A percentile compares a stretch with the other conserved stretches of the same genome.
Evolutionary conservation across 257 asterid genomes (phyloP).

Genomic region (Solanum corneliomulleri): DNA sequence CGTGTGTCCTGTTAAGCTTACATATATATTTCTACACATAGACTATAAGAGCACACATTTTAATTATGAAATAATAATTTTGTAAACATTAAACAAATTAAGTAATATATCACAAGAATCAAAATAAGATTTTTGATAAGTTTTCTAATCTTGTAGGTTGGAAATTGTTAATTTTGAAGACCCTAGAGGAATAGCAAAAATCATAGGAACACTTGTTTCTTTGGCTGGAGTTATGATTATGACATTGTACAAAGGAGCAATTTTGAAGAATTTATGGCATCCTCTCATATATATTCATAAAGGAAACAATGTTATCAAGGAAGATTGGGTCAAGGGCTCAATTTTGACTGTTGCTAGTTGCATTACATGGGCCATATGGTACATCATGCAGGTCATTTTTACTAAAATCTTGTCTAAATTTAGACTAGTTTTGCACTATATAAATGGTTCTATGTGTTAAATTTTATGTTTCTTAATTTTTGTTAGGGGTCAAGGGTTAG

Average conservation of each 20-base stretch:
- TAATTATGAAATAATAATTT: not conserved
- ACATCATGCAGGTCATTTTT: constrained; percentile 61
- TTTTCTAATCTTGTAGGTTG: constrained; percentile 23
- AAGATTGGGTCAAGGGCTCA: constrained; percentile 60
- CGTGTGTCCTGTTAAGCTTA: not conserved
- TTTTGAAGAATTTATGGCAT: constrained; percentile 27
- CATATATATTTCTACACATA: not conserved
- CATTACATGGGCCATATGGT: constrained; percentile 59
- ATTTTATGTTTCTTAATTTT: no score
- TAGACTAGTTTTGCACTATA: no score
- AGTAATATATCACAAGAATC: not conserved
- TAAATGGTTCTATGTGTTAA: no score
- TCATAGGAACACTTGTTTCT: constrained; percentile 49
- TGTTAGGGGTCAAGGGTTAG: no score
- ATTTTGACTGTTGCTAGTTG: constrained; percentile 58
- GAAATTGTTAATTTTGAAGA: constrained; percentile 41
- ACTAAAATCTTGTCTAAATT: not conserved
- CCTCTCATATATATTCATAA: constrained; percentile 28
- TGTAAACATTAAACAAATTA: not conserved
- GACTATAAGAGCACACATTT: not conserved
- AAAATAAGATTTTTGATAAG: no score
- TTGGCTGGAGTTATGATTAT: constrained; percentile 59
- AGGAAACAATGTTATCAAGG: constrained; percentile 28
- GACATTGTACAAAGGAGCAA: constrained; percentile 63
- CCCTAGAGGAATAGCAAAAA: constrained; percentile 53